These are phyloP conservation scores for Brassica nigra DNA, from an alignment of 345 rosid species.

Conservation along the genomic window DNA sequence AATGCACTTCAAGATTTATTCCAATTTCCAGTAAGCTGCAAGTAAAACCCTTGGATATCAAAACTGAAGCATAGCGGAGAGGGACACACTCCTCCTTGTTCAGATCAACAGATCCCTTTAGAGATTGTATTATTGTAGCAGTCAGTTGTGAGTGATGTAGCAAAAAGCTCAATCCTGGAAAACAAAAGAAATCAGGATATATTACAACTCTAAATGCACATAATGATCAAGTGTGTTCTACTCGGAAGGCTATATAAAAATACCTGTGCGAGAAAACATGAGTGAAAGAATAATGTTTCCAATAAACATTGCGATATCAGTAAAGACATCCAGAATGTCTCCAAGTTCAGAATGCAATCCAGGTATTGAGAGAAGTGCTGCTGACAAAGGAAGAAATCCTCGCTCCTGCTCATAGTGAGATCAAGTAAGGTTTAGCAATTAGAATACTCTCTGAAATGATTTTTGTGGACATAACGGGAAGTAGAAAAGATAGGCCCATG, in stretches of 20 bases:
- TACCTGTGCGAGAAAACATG: constrained; percentile 84
- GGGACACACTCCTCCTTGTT: constrained; percentile 86
- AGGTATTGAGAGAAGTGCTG: constrained; percentile 82
- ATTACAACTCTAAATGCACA: constrained; percentile 20
- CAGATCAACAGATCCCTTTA: constrained; percentile 59
- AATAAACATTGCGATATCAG: constrained; percentile 69
- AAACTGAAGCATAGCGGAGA: constrained; percentile 79
- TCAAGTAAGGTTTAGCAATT: constrained; percentile 31
- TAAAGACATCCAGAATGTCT: constrained; percentile 49
- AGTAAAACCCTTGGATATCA: constrained; percentile 85
- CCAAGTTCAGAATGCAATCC: constrained; percentile 60
- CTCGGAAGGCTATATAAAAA: neutral
- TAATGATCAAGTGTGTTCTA: constrained; percentile 9
- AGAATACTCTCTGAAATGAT: neutral
- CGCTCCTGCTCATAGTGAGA: constrained; percentile 70
- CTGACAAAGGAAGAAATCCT: constrained; percentile 95
- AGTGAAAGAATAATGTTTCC: constrained; percentile 81
- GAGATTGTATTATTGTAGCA: constrained; percentile 64
- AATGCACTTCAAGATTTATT: constrained; percentile 79
- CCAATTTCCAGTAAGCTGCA: constrained; percentile 85
- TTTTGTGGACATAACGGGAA: constrained; percentile 14
- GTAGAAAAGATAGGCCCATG: constrained; percentile 10
- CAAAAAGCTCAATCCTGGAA: constrained; percentile 81
- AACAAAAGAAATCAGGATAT: constrained; percentile 30
- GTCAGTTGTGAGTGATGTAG: constrained; percentile 77